phyloP scores from a whole-genome alignment of 2,329 filamentous ascomycete genomes.

The Paramyrothecium sp. region DNA sequence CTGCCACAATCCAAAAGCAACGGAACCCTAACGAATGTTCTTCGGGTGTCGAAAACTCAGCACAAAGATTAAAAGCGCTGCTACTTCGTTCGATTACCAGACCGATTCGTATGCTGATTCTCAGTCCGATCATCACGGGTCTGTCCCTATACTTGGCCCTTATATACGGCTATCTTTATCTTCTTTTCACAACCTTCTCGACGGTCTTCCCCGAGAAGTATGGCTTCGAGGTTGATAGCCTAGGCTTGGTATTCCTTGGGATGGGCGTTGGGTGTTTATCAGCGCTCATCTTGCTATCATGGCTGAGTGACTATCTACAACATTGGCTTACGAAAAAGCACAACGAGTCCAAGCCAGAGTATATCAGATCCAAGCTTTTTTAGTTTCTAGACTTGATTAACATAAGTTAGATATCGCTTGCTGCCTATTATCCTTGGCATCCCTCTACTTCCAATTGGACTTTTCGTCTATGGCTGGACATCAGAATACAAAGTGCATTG shows the following conservation, averaged over 20 bases:
- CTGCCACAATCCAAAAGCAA: not conserved
- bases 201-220: conserved; percentile 41
- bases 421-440: conserved; percentile 48
- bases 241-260: conserved; percentile 48
- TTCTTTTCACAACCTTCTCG: conserved; percentile 51
- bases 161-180: conserved; percentile 46
- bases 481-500: conserved; percentile 53
- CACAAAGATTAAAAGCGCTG: not conserved
- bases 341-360: conserved; percentile 14
- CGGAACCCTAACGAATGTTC: not conserved
- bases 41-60: not conserved
- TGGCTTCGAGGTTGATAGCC: conserved; percentile 27
- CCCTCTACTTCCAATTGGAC: conserved; percentile 48
- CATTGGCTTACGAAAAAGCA: conserved; percentile 46
- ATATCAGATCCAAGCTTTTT: not conserved
- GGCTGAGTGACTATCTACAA: conserved; percentile 37
- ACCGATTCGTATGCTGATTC: conserved; percentile 44
- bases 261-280: conserved; percentile 44
- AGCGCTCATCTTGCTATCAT: conserved; percentile 38
- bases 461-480: conserved; percentile 62
- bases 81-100: conserved; percentile 35
- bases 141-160: conserved; percentile 42
- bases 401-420: conserved; percentile 48
- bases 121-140: conserved; percentile 42
- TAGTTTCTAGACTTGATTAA: conserved; percentile 9